These are phyloP conservation scores for Warburgia ugandensis DNA, from an alignment of 164 flowering plant species.

Conservation along the genomic window DNA sequence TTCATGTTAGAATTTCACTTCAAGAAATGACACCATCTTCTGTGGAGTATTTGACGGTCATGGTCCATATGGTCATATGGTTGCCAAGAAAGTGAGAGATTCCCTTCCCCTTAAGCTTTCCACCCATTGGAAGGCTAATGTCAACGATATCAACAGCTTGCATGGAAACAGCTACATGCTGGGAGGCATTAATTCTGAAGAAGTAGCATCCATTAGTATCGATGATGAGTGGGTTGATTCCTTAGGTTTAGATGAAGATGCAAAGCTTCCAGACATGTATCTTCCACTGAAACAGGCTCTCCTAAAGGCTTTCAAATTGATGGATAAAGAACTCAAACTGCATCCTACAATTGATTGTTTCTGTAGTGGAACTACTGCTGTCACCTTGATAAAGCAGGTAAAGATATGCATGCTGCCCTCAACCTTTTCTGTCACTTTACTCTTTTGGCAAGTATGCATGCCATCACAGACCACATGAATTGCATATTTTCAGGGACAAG, in stretches of 20 bases:
- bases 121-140: constrained; percentile 44
- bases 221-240: constrained; percentile 50
- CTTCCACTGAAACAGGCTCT: constrained; percentile 44
- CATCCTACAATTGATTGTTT: constrained; percentile 69
- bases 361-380: constrained; percentile 81
- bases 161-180: constrained; percentile 20
- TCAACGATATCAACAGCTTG: constrained; percentile 9
- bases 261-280: constrained; percentile 46
- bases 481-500: constrained; percentile 35
- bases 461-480: constrained; percentile 5
- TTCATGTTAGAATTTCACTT: constrained; percentile 46
- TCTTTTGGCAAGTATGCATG: constrained; percentile 1
- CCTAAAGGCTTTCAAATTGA: constrained; percentile 57
- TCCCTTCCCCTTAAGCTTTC: constrained; percentile 58
- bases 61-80: constrained; percentile 86
- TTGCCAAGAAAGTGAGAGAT: constrained; percentile 75
- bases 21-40: constrained; percentile 53
- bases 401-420: not conserved
- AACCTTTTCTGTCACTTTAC: constrained; percentile 1
- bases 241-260: constrained; percentile 34
- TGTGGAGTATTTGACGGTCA: constrained; percentile 91
- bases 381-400: constrained; percentile 66
- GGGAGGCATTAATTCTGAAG: constrained; percentile 40
- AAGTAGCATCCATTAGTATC: constrained; percentile 30
- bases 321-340: constrained; percentile 71